Conservation (phyloP, 805 yeast genomes). For the Candida maltosa region DNA sequence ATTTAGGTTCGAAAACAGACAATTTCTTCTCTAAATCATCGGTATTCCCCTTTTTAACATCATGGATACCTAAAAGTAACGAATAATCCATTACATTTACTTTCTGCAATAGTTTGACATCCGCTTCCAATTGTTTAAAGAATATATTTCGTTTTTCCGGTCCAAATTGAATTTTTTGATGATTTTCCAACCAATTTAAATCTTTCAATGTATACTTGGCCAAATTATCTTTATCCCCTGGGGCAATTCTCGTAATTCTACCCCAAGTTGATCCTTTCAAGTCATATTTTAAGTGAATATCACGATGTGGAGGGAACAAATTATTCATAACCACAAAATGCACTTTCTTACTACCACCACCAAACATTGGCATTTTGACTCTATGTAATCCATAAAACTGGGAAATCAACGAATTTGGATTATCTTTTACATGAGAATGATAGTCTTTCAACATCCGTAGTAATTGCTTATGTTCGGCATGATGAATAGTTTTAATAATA, state of each 20-base stretch:
- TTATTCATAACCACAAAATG: slow-evolving; percentile 97
- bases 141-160: slow-evolving; percentile 61
- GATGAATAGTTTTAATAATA: slow-evolving; percentile 94
- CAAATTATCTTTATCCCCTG: slow-evolving; percentile 18
- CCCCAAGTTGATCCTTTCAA: slow-evolving; percentile 93
- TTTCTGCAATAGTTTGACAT: slow-evolving; percentile 66
- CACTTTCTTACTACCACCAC: slow-evolving; percentile 61
- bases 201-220: slow-evolving; percentile 68
- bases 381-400: slow-evolving; percentile 96
- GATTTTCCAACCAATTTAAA: slow-evolving; percentile 75
- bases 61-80: slow-evolving; percentile 82
- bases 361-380: slow-evolving; percentile 77
- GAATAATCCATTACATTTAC: slow-evolving; percentile 96
- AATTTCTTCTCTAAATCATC: slow-evolving; percentile 31
- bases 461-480: slow-evolving; percentile 83
- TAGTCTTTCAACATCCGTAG: slow-evolving; percentile 72
- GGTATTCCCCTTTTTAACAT: slow-evolving; percentile 50
- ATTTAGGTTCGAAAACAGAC: slow-evolving; percentile 43
- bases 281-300: slow-evolving; percentile 82
- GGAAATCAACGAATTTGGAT: slow-evolving; percentile 88
- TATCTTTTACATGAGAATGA: slow-evolving; percentile 71
- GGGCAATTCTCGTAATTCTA: slow-evolving; percentile 47
- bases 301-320: slow-evolving; percentile 89
- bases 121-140: slow-evolving; percentile 67
- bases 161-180: slow-evolving; percentile 69